Base-by-base conservation (phyloP, 2,329 filamentous ascomycete species). In the Diaporthe vexans region DNA sequence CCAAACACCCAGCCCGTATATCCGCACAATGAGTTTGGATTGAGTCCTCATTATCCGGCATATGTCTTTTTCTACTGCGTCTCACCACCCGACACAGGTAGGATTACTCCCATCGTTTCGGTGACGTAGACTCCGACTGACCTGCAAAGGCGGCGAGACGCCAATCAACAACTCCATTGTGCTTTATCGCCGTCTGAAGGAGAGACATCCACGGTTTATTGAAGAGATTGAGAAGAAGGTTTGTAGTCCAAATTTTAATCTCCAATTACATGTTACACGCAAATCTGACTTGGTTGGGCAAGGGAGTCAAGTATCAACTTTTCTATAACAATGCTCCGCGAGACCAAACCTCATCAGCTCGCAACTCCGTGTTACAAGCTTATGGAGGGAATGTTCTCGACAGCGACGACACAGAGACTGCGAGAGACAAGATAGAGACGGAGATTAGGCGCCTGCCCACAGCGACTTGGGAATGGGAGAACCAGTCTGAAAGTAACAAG, bases 1-100 rank as follows among this genome's bases (percentile, higher is more conserved):
- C 78, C 79, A 1, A 79, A 77, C 37, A 77, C 77, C 3, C 75
- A 77, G 51, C 77, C 76, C 4, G 58, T 63, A 8, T 63, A 63
- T n/a, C 58, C 58, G 29, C 40, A 63, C 17, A 46, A 63, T 29
- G 58, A 63, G 1, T 63, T 63, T 3, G 58, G 40, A 7, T 3
- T 63, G 15, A 63, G 58, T 33, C 58, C 58, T 5, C 58, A 63
- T 8, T 63, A 46, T 46, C 58, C 58, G 17, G 58, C 58, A 29
- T 63, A 63, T 13, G 58, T 63, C 0, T 33, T 63, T 15, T 63
- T 63, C 24, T 63, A 63, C 5, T 63, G 58, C 17, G 37, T 46
- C 15, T 63, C 58, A 46, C 58, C 58, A 33, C 58, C 58, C 9
- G 15, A 37, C 24, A 63, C 58, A 17, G 40, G 58, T 63, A 63